These are phyloP conservation scores for Scutellaria barbata DNA, from an alignment of 257 asterid species.

Conservation along the genomic window DNA sequence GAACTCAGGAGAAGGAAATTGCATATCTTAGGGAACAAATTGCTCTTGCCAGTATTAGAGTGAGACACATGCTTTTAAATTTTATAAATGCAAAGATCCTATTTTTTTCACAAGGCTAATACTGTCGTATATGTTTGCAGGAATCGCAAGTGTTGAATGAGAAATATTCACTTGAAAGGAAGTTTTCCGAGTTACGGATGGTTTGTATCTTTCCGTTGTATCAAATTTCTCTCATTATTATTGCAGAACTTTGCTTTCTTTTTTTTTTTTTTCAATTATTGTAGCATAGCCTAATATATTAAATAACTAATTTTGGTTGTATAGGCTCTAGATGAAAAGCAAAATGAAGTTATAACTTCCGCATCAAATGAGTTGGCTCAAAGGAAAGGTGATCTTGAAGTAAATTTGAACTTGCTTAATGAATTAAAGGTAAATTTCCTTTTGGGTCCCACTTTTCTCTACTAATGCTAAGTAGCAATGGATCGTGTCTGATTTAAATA, in stretches of 20 bases:
- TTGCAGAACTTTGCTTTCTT: neutral
- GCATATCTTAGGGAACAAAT: slow-evolving; percentile 71
- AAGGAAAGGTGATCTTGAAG: slow-evolving; percentile 96
- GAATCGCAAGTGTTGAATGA: slow-evolving; percentile 84
- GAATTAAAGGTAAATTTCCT: slow-evolving; percentile 77
- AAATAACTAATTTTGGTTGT: slow-evolving; percentile 25
- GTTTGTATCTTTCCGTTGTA: slow-evolving; percentile 48
- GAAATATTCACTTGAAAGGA: slow-evolving; percentile 74
- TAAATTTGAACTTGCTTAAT: slow-evolving; percentile 77
- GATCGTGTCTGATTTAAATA: slow-evolving; percentile 2
- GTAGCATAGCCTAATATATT: slow-evolving; percentile 12
- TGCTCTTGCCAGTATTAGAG: slow-evolving; percentile 83
- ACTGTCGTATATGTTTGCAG: slow-evolving; percentile 48
- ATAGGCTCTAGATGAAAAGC: slow-evolving; percentile 95
- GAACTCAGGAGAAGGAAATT: slow-evolving; percentile 76
- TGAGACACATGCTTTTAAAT: slow-evolving; percentile 43
- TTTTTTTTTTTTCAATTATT: slow-evolving; percentile 3
- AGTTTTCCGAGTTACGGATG: slow-evolving; percentile 88
- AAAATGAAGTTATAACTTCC: slow-evolving; percentile 80
- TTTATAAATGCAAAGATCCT: neutral
- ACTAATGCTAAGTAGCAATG: neutral
- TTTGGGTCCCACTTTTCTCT: slow-evolving; percentile 25
- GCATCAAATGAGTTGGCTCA: slow-evolving; percentile 84
- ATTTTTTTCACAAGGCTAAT: slow-evolving; percentile 22
- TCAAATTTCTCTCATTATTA: slow-evolving; percentile 24